Percentiles rank a stretch among this genome's conserved stretches.
Conservation (phyloP, 129 eudicot species). For the Pittosporum tobira region DNA sequence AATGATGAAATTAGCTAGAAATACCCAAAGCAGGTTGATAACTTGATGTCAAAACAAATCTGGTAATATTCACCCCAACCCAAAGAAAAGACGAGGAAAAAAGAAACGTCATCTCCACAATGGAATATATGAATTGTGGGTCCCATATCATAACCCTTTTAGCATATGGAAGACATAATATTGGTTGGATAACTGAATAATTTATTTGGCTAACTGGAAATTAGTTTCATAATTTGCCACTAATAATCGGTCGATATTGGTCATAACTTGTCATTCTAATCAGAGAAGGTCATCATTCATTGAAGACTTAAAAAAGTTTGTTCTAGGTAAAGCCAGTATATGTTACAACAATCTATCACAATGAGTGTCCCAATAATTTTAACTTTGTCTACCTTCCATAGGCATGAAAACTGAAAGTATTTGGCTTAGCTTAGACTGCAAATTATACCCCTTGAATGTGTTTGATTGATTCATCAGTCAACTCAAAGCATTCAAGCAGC, state of each 20-base stretch:
- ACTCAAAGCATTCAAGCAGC: conserved; percentile 72
- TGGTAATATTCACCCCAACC: not conserved
- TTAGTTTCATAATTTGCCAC: not conserved
- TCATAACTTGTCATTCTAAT: too few species aligned
- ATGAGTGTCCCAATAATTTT: not conserved
- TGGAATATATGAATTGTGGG: not conserved
- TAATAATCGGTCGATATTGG: too few species aligned
- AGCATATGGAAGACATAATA: not conserved
- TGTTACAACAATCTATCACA: not conserved
- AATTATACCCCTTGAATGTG: conserved; percentile 33
- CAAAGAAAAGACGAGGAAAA: not conserved
- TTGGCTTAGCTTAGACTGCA: not conserved
- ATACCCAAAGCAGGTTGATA: not conserved
- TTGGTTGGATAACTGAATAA: not conserved
- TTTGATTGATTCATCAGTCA: conserved; percentile 37
- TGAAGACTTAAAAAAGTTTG: too few species aligned
- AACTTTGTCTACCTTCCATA: not conserved
- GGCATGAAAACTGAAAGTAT: not conserved
- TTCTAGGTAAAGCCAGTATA: not conserved
- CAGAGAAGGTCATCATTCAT: not conserved
- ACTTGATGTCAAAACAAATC: too few species aligned
- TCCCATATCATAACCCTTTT: too few species aligned
- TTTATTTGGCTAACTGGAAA: not conserved
- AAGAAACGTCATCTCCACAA: not conserved
- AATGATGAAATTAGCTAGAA: not conserved